A percentile compares a stretch with the other conserved stretches of the same genome.
Evolutionary conservation across 495 filamentous ascomycete species (phyloP).

Genomic region (Ascodesmis nigricans): DNA sequence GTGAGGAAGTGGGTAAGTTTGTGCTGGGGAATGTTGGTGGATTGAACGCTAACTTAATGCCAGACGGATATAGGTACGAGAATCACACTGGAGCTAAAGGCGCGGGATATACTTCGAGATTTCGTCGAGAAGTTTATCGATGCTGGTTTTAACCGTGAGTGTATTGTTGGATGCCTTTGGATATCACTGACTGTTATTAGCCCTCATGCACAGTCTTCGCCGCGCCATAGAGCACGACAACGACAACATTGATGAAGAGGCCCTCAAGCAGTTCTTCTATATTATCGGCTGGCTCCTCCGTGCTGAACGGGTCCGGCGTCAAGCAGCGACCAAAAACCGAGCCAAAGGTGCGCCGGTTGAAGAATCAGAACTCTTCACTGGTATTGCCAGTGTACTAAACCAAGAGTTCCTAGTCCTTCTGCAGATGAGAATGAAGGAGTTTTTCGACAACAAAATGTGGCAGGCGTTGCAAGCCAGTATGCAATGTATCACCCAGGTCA

Average conservation of each 20-base stretch:
- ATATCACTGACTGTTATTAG: too few relatives aligned
- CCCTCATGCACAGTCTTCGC: constrained; percentile 65
- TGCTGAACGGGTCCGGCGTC: constrained; percentile 59
- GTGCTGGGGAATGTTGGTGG: background rate
- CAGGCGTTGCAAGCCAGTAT: constrained; percentile 66
- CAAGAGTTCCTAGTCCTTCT: constrained; percentile 81
- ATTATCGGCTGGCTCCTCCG: constrained; percentile 84
- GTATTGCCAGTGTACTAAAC: constrained; percentile 72
- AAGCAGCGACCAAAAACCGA: constrained; percentile 27
- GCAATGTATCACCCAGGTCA: constrained; percentile 67
- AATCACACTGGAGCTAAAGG: constrained; percentile 40
- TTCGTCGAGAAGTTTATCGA: constrained; percentile 94
- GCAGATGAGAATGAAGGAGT: constrained; percentile 57
- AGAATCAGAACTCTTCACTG: constrained; percentile 57
- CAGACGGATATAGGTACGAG: constrained; percentile 50
- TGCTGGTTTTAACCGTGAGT: constrained; percentile 88
- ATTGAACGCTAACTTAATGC: too few relatives aligned
- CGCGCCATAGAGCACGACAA: constrained; percentile 82
- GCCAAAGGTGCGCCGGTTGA: constrained; percentile 25
- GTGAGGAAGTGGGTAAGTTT: constrained; percentile 33
- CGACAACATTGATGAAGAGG: constrained; percentile 47
- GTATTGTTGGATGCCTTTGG: too few relatives aligned
- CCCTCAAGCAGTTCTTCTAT: constrained; percentile 79
- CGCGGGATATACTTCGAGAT: constrained; percentile 45
- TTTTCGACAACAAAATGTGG: constrained; percentile 67